Evolutionary conservation across 768 basidiomycete species (phyloP).

Genomic region (Phylloporus scabripes): DNA sequence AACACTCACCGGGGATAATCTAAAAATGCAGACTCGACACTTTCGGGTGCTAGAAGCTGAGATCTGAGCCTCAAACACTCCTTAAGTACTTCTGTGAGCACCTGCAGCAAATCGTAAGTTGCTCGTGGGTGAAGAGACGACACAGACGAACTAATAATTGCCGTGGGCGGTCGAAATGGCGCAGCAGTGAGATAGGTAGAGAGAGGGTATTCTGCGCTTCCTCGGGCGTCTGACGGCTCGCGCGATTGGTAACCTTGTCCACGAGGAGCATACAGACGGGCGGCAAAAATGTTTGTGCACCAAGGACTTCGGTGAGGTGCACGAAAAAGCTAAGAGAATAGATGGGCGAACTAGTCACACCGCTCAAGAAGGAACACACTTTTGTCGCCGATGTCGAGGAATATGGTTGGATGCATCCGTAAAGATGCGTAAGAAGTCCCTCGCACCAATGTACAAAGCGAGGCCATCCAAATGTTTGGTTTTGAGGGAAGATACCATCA

Average conservation of each 20-base stretch:
- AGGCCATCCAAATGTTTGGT: conserved; percentile 46
- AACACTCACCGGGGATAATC: conserved; percentile 45
- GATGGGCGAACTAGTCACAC: conserved; percentile 2
- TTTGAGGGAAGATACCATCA: conserved; percentile 80
- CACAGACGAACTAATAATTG: conserved; percentile 48
- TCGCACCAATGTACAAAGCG: conserved; percentile 61
- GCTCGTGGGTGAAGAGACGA: background rate
- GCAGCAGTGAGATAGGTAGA: conserved; percentile 62
- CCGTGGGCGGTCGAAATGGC: conserved; percentile 42
- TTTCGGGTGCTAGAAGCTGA: conserved; percentile 36
- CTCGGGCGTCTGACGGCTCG: conserved; percentile 54
- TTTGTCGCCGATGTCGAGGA: conserved; percentile 86
- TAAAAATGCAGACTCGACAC: conserved; percentile 44
- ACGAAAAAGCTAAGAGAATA: conserved; percentile 66
- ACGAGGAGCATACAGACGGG: conserved; percentile 81
- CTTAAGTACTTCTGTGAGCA: conserved; percentile 55
- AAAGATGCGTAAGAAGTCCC: conserved; percentile 85
- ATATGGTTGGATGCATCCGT: conserved; percentile 90
- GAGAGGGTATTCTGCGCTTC: conserved; percentile 57
- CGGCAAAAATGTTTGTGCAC: conserved; percentile 72
- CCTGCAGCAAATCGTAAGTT: conserved; percentile 34
- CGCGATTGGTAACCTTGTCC: conserved; percentile 67
- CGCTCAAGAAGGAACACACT: conserved; percentile 43
- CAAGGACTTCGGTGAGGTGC: conserved; percentile 80
- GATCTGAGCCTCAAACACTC: conserved; percentile 60